A percentile compares a stretch with the other conserved stretches of the same genome.
Conservation (phyloP, 257 asterid species). For the Salvia rosmarinus region DNA sequence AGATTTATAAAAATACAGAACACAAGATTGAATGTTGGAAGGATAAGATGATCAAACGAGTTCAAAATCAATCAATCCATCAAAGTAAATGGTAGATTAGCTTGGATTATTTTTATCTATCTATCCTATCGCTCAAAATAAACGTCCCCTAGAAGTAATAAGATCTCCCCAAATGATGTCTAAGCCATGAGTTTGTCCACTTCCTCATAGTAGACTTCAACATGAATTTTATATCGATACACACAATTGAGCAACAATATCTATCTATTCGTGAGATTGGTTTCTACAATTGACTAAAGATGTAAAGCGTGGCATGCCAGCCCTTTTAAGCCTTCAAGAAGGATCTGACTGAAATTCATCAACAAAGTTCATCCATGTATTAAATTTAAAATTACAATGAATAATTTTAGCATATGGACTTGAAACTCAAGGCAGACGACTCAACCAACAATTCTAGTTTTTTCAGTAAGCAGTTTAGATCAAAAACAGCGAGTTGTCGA, state of each 20-base stretch:
- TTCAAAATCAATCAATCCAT: too few relatives aligned
- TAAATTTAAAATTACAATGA: too few relatives aligned
- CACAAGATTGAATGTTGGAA: too few relatives aligned
- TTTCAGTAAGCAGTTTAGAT: neutral
- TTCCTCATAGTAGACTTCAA: constrained; percentile 1
- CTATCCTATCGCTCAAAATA: too few relatives aligned
- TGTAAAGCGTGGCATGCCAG: neutral
- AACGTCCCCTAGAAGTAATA: too few relatives aligned
- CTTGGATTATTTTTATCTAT: too few relatives aligned
- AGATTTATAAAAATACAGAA: too few relatives aligned
- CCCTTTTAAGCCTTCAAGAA: neutral
- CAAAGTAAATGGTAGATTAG: too few relatives aligned
- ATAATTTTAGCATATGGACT: neutral
- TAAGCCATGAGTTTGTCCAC: neutral
- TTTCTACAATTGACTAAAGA: neutral
- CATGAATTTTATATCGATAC: neutral
- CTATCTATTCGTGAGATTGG: neutral
- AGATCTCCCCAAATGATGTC: neutral
- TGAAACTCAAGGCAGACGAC: neutral
- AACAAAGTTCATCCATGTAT: neutral
- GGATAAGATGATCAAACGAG: too few relatives aligned
- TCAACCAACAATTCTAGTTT: neutral
- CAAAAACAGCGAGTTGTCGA: neutral
- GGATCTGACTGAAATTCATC: neutral
- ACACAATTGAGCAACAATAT: neutral